phyloP scores from a whole-genome alignment of 768 basidiomycete genomes.

The Tulasnella sp. region DNA sequence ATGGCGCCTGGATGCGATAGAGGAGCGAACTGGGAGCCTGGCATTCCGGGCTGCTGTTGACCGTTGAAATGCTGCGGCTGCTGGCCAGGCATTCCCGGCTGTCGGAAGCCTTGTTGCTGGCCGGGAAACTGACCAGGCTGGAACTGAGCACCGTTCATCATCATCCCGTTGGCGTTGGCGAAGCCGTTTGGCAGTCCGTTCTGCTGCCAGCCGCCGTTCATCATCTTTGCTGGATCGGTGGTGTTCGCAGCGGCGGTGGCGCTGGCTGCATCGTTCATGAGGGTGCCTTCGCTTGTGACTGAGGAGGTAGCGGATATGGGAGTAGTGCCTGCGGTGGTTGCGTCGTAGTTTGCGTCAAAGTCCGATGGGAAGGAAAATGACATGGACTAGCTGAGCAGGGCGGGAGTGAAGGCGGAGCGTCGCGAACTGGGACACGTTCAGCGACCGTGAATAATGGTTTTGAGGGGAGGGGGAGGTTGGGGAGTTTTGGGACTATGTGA shows the following conservation, averaged over 20 bases:
- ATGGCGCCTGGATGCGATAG: slow-evolving; percentile 31
- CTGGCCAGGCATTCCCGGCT: slow-evolving; percentile 31
- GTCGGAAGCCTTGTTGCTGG: slow-evolving; percentile 25
- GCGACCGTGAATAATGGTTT: background rate
- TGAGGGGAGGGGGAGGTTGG: background rate
- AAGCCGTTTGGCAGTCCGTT: slow-evolving; percentile 31
- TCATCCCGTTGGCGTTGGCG: slow-evolving; percentile 29
- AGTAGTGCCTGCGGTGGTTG: background rate
- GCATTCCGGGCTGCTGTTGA: slow-evolving; percentile 25
- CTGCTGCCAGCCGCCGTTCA: slow-evolving; percentile 17
- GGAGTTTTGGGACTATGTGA: background rate
- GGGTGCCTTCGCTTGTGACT: slow-evolving; percentile 4
- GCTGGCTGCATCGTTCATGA: slow-evolving; percentile 16
- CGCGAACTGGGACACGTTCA: slow-evolving; percentile 16
- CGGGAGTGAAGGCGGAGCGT: background rate
- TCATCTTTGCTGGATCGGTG: slow-evolving; percentile 14
- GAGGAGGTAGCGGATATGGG: slow-evolving; percentile 23
- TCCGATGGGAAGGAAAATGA: slow-evolving; percentile 14
- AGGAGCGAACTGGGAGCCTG: slow-evolving; percentile 19
- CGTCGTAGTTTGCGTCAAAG: slow-evolving; percentile 17
- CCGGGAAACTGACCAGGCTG: slow-evolving; percentile 28
- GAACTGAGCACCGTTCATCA: slow-evolving; percentile 33
- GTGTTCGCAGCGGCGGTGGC: background rate
- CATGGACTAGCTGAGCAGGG: background rate
- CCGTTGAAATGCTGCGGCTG: slow-evolving; percentile 32